Conservation (phyloP, 345 rosid genomes). For the Acer yangbiense region DNA sequence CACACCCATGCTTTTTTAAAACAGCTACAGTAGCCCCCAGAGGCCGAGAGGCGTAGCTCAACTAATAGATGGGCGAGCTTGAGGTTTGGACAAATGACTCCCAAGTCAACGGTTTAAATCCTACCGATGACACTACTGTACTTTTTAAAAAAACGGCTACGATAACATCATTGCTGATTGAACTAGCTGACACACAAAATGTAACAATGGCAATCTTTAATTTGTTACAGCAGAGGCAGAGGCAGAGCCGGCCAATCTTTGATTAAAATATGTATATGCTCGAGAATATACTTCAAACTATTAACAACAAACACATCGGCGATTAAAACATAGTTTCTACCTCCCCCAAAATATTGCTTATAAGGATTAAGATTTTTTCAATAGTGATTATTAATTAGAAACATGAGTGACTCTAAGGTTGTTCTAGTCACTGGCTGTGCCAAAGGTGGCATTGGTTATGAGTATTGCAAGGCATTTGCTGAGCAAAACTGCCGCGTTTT, state of each 20-base stretch:
- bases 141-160: no score
- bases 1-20: no score
- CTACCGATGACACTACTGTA: no score
- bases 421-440: constrained; percentile 71
- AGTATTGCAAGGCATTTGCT: constrained; percentile 65
- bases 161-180: no score
- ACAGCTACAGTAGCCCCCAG: no score
- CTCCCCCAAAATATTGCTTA: background rate
- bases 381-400: background rate
- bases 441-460: constrained; percentile 68
- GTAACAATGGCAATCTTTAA: background rate
- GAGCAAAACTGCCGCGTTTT: constrained; percentile 53
- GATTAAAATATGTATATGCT: constrained; percentile 27
- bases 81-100: no score
- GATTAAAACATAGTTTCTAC: constrained; percentile 8
- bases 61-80: no score
- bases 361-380: background rate
- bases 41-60: no score
- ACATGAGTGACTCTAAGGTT: constrained; percentile 42
- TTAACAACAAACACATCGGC: constrained; percentile 16
- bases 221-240: background rate
- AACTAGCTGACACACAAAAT: no score
- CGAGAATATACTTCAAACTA: constrained; percentile 30
- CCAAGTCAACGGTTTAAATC: no score
- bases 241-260: constrained; percentile 27